A percentile compares a stretch with the other conserved stretches of the same genome.
These are phyloP conservation scores for Actinomucor elegans DNA, from an alignment of 371 early-diverging fungal species.

Conservation along the genomic window DNA sequence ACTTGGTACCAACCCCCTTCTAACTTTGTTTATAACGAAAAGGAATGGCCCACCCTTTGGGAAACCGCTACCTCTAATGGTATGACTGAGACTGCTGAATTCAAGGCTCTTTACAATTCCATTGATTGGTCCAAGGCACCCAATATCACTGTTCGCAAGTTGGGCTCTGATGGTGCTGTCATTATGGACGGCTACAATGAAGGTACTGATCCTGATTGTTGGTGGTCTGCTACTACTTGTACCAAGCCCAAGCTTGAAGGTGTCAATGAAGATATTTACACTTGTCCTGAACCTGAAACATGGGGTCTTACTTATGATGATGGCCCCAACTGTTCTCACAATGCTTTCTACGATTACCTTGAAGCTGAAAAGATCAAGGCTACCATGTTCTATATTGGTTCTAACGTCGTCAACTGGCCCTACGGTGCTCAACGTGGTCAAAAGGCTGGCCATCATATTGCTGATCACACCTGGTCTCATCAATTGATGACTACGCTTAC, in stretches of 20 bases:
- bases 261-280: slow-evolving; percentile 47
- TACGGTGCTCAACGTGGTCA: slow-evolving; percentile 54
- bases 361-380: slow-evolving; percentile 55
- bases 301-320: slow-evolving; percentile 71
- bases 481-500: slow-evolving; percentile 62
- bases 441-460: slow-evolving; percentile 68
- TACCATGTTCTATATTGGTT: slow-evolving; percentile 73
- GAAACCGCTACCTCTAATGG: slow-evolving; percentile 48
- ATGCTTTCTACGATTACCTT: slow-evolving; percentile 44
- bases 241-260: slow-evolving; percentile 37
- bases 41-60: slow-evolving; percentile 51
- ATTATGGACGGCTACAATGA: slow-evolving; percentile 30
- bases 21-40: slow-evolving; percentile 27
- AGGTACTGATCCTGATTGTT: slow-evolving; percentile 49
- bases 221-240: slow-evolving; percentile 51
- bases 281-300: slow-evolving; percentile 52
- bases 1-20: slow-evolving; percentile 22
- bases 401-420: slow-evolving; percentile 60
- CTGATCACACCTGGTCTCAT: slow-evolving; percentile 75
- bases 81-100: slow-evolving; percentile 44
- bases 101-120: slow-evolving; percentile 42
- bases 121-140: slow-evolving; percentile 49
- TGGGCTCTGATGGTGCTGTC: slow-evolving; percentile 28
- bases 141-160: slow-evolving; percentile 32
- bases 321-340: slow-evolving; percentile 62